phyloP scores from a whole-genome alignment of 345 rosid genomes.

The Eucalyptus tenuipes region DNA sequence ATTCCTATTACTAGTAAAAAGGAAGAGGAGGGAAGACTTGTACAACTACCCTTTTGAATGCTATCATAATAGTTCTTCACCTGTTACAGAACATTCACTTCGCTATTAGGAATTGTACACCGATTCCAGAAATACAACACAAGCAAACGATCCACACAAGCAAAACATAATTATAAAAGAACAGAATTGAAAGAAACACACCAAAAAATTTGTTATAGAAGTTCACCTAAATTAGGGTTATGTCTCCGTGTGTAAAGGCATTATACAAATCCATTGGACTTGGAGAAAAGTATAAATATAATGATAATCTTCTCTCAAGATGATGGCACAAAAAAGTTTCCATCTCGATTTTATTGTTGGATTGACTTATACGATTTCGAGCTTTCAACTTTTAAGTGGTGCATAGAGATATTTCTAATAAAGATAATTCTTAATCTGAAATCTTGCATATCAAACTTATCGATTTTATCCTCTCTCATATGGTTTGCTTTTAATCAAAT shows the following conservation, averaged over 20 bases:
- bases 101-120: neutral
- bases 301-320: neutral
- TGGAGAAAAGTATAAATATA: neutral
- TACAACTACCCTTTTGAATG: neutral
- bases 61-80: neutral
- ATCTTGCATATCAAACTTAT: fast-evolving
- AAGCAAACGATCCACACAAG: neutral
- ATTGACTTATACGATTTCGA: no score
- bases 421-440: no score
- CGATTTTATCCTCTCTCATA: neutral
- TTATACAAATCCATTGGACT: neutral
- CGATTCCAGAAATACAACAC: neutral
- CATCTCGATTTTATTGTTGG: no score
- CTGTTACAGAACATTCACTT: neutral
- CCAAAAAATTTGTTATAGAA: neutral
- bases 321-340: neutral
- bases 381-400: neutral
- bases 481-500: no score
- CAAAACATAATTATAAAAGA: neutral
- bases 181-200: neutral
- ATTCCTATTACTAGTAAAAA: neutral
- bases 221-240: neutral
- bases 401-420: no score
- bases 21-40: neutral
- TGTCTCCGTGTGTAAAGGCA: neutral